phyloP scores from a whole-genome alignment of 2,329 filamentous ascomycete genomes.

The Aspergillus spinulosporus region DNA sequence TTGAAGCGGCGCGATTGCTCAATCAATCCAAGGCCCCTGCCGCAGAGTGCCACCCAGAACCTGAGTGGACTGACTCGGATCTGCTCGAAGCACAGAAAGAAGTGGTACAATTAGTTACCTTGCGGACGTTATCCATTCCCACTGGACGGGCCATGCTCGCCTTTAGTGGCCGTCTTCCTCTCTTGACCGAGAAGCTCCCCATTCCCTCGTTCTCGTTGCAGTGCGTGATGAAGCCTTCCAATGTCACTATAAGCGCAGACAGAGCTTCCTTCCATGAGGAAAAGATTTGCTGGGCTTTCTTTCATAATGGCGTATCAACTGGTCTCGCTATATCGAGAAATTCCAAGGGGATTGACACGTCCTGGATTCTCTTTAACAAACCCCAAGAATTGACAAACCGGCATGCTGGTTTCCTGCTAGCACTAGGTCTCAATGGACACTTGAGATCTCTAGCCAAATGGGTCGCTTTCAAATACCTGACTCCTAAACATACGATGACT shows the following conservation, averaged over 20 bases:
- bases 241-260: slow-evolving; percentile 91
- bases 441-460: slow-evolving; percentile 93
- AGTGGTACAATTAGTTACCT: slow-evolving; percentile 80
- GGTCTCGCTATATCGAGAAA: slow-evolving; percentile 86
- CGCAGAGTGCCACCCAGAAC: slow-evolving; percentile 72
- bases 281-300: slow-evolving; percentile 97
- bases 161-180: slow-evolving; percentile 80
- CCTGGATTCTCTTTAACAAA: slow-evolving; percentile 98
- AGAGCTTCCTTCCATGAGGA: slow-evolving; percentile 86
- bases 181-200: slow-evolving; percentile 91
- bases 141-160: slow-evolving; percentile 84
- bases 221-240: slow-evolving; percentile 87
- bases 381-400: slow-evolving; percentile 88
- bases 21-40: slow-evolving; percentile 79
- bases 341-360: slow-evolving; percentile 93
- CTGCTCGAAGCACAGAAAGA: slow-evolving; percentile 91
- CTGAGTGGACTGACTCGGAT: slow-evolving; percentile 79
- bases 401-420: slow-evolving; percentile 92
- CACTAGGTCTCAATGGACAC: slow-evolving; percentile 89
- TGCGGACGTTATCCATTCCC: slow-evolving; percentile 84
- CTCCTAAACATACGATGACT: slow-evolving; percentile 98
- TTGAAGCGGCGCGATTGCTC: slow-evolving; percentile 79
- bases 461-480: slow-evolving; percentile 99
- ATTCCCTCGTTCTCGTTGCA: slow-evolving; percentile 89
- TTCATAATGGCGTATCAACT: slow-evolving; percentile 92